These are phyloP conservation scores for Pleurozium schreberi DNA, from an alignment of 225 moss, liverwort and hornwort genomes.

Conservation along the genomic window DNA sequence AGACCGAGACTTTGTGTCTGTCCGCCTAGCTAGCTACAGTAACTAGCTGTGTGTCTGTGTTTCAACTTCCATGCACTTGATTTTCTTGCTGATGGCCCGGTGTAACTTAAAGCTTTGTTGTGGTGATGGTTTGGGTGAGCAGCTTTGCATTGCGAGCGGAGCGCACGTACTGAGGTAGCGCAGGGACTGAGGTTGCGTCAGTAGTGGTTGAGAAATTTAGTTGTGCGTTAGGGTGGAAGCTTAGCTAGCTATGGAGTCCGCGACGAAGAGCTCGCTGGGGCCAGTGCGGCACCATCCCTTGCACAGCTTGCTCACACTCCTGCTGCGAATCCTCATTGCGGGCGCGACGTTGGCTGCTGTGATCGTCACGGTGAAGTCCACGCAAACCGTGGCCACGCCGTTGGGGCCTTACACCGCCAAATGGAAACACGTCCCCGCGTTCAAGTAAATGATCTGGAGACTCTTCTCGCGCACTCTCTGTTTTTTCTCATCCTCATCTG, in stretches of 20 bases:
- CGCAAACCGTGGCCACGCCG: not conserved
- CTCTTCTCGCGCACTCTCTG: not conserved
- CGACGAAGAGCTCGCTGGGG: not conserved
- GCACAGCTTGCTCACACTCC: conserved; percentile 17
- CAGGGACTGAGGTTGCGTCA: too few species aligned
- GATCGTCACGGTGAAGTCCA: conserved; percentile 14
- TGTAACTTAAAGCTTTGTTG: too few species aligned
- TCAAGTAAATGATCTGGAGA: not conserved
- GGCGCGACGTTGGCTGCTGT: conserved; percentile 16
- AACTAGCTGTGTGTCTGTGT: too few species aligned
- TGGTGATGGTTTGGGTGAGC: not conserved
- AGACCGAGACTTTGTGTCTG: too few species aligned
- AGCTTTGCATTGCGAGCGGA: not conserved
- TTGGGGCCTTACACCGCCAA: conserved; percentile 4
- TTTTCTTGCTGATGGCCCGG: not conserved
- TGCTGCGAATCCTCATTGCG: conserved; percentile 26
- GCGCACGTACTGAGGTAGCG: not conserved
- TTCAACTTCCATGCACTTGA: not conserved
- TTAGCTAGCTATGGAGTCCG: not conserved
- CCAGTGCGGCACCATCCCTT: conserved; percentile 34
- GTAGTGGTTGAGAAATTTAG: not conserved
- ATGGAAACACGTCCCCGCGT: conserved; percentile 16
- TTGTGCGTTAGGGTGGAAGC: not conserved
- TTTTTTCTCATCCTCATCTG: not conserved
- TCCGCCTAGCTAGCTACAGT: too few species aligned